Evolutionary conservation across 139 green algal genomes (phyloP), one percentile per base, ranked within the genome.

Genomic region (Chlorella sp.): DNA sequence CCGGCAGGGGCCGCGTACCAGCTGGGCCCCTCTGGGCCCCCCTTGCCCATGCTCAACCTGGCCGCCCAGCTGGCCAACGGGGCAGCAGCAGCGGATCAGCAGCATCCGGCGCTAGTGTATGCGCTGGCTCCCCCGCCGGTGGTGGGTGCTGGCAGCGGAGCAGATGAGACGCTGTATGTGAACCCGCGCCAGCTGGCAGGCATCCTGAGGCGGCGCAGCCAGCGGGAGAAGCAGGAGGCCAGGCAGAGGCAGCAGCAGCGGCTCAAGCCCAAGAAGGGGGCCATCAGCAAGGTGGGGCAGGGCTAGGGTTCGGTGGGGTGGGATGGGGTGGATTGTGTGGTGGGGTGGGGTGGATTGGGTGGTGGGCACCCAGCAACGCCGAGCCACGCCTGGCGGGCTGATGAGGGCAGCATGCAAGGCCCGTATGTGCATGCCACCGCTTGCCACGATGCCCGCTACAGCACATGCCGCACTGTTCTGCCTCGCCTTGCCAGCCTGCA

Each of bases 171-270:
- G 32, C 11, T 73, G 3, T 75, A 73, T 32, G 85, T 89, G n/a
- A 83, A 89, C 71, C 73, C n/a, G 0, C 76, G 57, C 15, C 85
- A 83, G 71, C 71, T 89, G 34, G 85, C 73, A 15, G 39, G 73
- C n/a, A 84, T 89, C 21, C 84, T 81, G 26, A 66, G 84, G 84
- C 84, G 84, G 68, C 84, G 84, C 37, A 37, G 39, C 34, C 77
- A 88, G 68, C 84, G 84, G 5, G 36, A 64, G 64, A 83, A 83
- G 77, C 36, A 81, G 75, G 75, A 81, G 75, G 75, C 36, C n/a
- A 48, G 64, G 68, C 68, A 76, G 11, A 15, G 68, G 28, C 68
- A 76, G 68, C 68, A 82, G 26, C 78, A 60, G 75, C 75, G 34
- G 75, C 75, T 81, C 34, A 37, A 81, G 75, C 34, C 75, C 1